Percentiles rank a stretch among this genome's conserved stretches.
phyloP scores from a whole-genome alignment of 2,329 filamentous ascomycete genomes.

The Diaporthe amygdali region DNA sequence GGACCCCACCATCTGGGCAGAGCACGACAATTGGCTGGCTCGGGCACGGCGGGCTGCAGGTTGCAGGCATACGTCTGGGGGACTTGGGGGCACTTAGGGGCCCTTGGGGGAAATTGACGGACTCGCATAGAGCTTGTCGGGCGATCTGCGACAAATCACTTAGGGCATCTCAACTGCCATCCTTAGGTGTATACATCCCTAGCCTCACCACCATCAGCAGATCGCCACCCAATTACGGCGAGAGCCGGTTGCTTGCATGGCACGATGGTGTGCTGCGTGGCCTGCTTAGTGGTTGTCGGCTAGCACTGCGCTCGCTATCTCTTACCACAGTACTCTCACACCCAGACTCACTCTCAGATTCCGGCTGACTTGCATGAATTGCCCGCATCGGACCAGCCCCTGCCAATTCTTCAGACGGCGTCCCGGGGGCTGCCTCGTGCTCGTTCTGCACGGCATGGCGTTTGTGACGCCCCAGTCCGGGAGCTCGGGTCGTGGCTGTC shows the following conservation, averaged over 20 bases:
- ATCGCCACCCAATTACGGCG: constrained; percentile 4
- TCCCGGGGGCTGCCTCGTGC: background rate
- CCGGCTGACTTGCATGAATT: background rate
- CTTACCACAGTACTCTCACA: background rate
- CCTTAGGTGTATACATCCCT: background rate
- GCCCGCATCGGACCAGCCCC: background rate
- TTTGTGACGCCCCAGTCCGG: background rate
- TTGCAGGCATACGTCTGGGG: background rate
- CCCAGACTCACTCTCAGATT: background rate
- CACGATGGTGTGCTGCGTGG: background rate
- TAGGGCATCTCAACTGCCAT: background rate
- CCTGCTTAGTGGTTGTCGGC: too few relatives aligned
- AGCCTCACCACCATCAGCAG: constrained; percentile 7
- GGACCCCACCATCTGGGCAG: background rate
- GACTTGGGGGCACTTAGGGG: background rate
- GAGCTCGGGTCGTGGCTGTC: background rate
- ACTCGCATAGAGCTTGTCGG: background rate
- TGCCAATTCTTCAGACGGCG: background rate
- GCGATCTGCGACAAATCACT: constrained; percentile 4
- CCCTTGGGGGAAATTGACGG: background rate
- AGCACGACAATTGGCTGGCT: constrained; percentile 4
- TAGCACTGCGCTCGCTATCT: too few relatives aligned
- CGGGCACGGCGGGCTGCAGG: background rate
- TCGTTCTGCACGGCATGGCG: background rate
- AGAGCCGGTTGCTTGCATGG: background rate